These are phyloP conservation scores for Arthroderma sp. DNA, from an alignment of 2,329 filamentous ascomycete genomes.

Conservation along the genomic window DNA sequence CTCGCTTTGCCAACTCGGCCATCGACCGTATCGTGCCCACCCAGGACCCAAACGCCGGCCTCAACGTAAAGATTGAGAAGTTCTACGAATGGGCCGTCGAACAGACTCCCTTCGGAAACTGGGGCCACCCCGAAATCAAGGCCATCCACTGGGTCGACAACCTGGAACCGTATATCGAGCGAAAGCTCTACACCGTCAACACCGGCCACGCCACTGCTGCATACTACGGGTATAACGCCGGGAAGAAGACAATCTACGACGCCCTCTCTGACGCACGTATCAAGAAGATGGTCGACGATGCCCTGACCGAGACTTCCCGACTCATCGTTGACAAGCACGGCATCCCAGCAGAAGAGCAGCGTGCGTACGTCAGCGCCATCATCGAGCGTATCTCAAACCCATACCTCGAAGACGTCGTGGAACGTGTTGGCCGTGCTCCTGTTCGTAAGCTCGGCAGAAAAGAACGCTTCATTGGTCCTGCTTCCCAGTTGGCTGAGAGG, in stretches of 20 bases:
- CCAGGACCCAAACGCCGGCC: conserved; percentile 64
- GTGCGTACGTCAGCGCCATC: conserved; percentile 83
- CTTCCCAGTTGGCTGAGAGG: conserved; percentile 73
- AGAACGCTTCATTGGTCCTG: conserved; percentile 91
- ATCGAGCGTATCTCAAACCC: conserved; percentile 88
- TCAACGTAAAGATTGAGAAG: conserved; percentile 92
- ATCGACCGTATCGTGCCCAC: conserved; percentile 97
- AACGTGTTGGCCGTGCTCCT: conserved; percentile 89
- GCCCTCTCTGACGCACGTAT: conserved; percentile 72
- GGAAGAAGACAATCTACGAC: conserved; percentile 81
- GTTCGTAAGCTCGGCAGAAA: conserved; percentile 87
- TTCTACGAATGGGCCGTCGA: conserved; percentile 99
- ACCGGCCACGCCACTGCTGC: conserved; percentile 92
- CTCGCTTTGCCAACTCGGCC: conserved; percentile 90
- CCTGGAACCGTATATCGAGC: conserved; percentile 91
- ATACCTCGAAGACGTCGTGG: conserved; percentile 79
- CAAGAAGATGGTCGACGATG: conserved; percentile 63
- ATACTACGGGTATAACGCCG: conserved; percentile 81
- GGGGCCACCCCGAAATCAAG: conserved; percentile 60
- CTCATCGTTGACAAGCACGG: conserved; percentile 80
- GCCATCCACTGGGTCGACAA: conserved; percentile 90
- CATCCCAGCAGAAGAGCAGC: conserved; percentile 63
- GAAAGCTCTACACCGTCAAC: conserved; percentile 99
- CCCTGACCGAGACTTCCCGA: conserved; percentile 71
- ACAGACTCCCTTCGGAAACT: conserved; percentile 64